Evolutionary conservation across 306 rosid species (phyloP).

Genomic region (Pterocarpus santalinus): DNA sequence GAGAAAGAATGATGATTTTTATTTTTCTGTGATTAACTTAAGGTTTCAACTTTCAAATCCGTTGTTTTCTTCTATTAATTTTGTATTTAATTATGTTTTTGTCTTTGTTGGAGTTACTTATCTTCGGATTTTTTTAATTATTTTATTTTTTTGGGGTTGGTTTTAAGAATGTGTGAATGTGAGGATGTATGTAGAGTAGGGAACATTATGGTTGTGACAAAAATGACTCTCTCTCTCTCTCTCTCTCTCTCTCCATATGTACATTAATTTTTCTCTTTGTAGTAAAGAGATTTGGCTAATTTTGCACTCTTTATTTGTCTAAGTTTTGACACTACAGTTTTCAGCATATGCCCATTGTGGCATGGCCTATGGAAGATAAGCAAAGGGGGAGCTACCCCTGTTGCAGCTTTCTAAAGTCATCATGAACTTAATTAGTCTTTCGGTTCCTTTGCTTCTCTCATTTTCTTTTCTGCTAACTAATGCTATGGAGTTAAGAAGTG

Average conservation of each 20-base stretch:
- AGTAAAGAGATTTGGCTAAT: slow-evolving; percentile 13
- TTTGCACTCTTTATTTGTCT: background rate
- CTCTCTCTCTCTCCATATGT: background rate
- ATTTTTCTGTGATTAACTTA: background rate
- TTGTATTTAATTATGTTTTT: no score
- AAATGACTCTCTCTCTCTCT: no score
- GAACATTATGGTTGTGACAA: background rate
- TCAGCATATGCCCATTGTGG: background rate
- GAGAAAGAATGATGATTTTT: slow-evolving; percentile 10
- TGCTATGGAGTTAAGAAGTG: background rate
- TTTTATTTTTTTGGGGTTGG: slow-evolving; percentile 1
- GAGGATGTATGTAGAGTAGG: slow-evolving; percentile 16
- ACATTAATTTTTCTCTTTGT: slow-evolving; percentile 21
- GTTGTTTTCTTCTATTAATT: background rate
- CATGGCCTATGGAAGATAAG: no score
- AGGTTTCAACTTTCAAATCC: slow-evolving; percentile 20
- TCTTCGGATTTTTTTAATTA: background rate
- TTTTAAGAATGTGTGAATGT: slow-evolving; percentile 24
- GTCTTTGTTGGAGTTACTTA: background rate
- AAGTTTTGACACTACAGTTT: background rate
- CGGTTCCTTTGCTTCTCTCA: background rate
- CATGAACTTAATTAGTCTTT: background rate
- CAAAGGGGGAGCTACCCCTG: background rate
- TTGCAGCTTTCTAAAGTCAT: slow-evolving; percentile 11
- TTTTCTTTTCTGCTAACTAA: slow-evolving; percentile 9